Percentiles rank a stretch among this genome's conserved stretches.
These are phyloP conservation scores for Lactifluus echinatus DNA, from an alignment of 768 basidiomycete genomes.

Conservation along the genomic window DNA sequence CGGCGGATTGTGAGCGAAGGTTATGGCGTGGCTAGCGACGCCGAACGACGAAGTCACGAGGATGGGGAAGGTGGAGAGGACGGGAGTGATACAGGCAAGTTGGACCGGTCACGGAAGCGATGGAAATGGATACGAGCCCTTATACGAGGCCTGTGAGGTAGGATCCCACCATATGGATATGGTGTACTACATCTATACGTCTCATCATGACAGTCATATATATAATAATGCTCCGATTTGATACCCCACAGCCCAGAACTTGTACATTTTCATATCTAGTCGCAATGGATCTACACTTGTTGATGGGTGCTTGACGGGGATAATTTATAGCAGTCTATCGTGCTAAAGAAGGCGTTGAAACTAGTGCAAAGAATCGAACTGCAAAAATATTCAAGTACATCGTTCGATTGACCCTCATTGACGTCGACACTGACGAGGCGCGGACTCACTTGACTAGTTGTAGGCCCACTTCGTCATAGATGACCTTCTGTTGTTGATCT, in stretches of 20 bases:
- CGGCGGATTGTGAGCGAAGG: constrained; percentile 14
- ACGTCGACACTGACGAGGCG: too few relatives aligned
- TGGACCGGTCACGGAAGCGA: background rate
- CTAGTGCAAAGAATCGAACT: too few relatives aligned
- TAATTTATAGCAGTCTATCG: background rate
- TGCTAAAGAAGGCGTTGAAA: background rate
- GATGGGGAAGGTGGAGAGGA: background rate
- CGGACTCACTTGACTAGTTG: too few relatives aligned
- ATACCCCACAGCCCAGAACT: background rate
- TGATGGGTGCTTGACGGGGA: background rate
- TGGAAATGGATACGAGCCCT: constrained; percentile 10
- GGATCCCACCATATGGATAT: background rate
- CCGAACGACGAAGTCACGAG: background rate
- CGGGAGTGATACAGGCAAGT: background rate
- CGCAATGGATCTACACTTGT: background rate
- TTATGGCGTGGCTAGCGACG: background rate
- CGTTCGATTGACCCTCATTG: too few relatives aligned
- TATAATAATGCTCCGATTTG: constrained; percentile 9
- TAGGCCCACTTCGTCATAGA: too few relatives aligned
- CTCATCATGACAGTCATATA: constrained; percentile 8
- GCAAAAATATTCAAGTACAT: too few relatives aligned
- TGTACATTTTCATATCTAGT: background rate
- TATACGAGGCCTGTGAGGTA: background rate
- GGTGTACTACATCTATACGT: constrained; percentile 1
- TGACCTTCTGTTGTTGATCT: too few relatives aligned